Evolutionary conservation across 2,329 filamentous ascomycete genomes (phyloP), one percentile per base, ranked within the genome.

Genomic region (Cordyceps cateniannulata): DNA sequence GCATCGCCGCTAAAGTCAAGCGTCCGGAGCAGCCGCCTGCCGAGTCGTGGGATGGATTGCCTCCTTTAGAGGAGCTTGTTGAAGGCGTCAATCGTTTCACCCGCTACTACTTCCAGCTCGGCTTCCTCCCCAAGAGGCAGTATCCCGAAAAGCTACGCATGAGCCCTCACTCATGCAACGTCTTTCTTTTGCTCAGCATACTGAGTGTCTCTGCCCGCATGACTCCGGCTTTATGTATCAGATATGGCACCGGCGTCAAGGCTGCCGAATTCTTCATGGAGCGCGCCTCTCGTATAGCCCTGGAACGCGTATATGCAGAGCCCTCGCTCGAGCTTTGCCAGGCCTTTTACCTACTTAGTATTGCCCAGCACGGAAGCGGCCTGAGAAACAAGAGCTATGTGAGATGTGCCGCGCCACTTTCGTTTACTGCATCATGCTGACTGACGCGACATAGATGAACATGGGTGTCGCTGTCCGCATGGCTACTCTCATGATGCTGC

Each of bases 331-430:
- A 85, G 65, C 74, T 79, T 45, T 84, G 81, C 56, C 83, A 85
- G 68, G 82, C 78, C 1, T 85, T 85, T 62, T 85, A 84, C 64
- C 70, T 85, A 3, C 71, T 85, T 18, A 83, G 81, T 65, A 79
- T 85, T 59, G 81, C 82, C 5, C 82, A 85, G 64, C 82, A 85
- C 66, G 81, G 81, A 16, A 82, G 78, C 57, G 82, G 80, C 0
- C 71, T 80, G 63, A 79, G 76, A 45, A 81, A 82, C 55, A 75
- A 73, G 58, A 85, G 82, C 69, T 82, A 81, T 64, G 81, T 84
- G 68, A 66, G 81, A 47, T 14, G 9, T 25, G 25, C 22, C 47
- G 62, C 24, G 7, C 3, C 44, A 3, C 22, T 27, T 10, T 44
- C 3, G 29, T 3, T 25, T 27, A 6, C 60, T 27, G 40, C 44